Conservation (phyloP, 1,139 yeast species). For the Magnusiomyces tetraspermus region DNA sequence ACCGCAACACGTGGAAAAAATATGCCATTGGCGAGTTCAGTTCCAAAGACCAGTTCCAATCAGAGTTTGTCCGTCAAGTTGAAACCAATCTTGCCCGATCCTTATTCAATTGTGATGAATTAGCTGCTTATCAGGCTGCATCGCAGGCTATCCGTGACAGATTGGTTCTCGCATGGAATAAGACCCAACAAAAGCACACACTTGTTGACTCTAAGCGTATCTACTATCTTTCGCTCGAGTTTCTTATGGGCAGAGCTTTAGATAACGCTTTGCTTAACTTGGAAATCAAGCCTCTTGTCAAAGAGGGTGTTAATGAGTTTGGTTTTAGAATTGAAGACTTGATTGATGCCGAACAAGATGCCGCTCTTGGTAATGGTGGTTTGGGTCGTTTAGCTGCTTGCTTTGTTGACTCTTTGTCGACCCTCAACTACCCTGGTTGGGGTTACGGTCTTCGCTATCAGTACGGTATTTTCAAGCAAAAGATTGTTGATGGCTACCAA, state of each 20-base stretch:
- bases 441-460: slow-evolving; percentile 92
- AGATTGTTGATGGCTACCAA: slow-evolving; percentile 85
- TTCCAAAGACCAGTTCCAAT: slow-evolving; percentile 53
- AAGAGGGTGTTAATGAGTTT: slow-evolving; percentile 53
- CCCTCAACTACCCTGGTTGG: slow-evolving; percentile 90
- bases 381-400: slow-evolving; percentile 93
- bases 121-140: slow-evolving; percentile 90
- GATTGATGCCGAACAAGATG: slow-evolving; percentile 81
- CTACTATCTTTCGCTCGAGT: slow-evolving; percentile 80
- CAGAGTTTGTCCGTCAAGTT: slow-evolving; percentile 69
- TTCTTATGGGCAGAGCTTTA: slow-evolving; percentile 90
- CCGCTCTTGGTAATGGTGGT: slow-evolving; percentile 94
- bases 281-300: slow-evolving; percentile 45
- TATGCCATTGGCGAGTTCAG: slow-evolving; percentile 46
- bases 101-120: slow-evolving; percentile 79
- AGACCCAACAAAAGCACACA: slow-evolving; percentile 85
- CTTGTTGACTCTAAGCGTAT: slow-evolving; percentile 76
- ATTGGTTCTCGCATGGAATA: slow-evolving; percentile 80
- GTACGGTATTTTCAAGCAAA: slow-evolving; percentile 88
- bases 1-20: slow-evolving; percentile 69
- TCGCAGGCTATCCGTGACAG: slow-evolving; percentile 72
- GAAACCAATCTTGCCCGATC: slow-evolving; percentile 86
- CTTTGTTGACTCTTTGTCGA: slow-evolving; percentile 79
- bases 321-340: slow-evolving; percentile 88
- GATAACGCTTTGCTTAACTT: slow-evolving; percentile 88